Base-by-base conservation (phyloP, 2,329 filamentous ascomycete genomes). In the Thyridium curvatum region DNA sequence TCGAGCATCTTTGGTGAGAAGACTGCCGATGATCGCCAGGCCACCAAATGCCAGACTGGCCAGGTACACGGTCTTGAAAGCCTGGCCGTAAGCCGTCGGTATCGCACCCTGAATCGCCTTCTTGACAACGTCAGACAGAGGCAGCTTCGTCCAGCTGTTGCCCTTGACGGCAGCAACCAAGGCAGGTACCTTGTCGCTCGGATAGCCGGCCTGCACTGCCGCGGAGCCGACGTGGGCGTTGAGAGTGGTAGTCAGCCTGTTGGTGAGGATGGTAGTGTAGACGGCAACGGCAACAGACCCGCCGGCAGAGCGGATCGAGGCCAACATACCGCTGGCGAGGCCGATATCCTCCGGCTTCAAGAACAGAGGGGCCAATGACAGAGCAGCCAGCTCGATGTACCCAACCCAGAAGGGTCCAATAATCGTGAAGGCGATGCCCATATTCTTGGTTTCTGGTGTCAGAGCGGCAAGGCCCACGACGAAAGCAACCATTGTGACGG, bases 261-360 rank as follows among this genome's bases (percentile, higher is more conserved):
- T 62, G 18, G 52, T 57, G 8, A 68, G 43, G 30, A 66, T 62
- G 1, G 60, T 56, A 6, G 55, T 56, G 43, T 66, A 68, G 8
- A 68, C 59, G 8, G 62, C 56, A 6, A 61, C 57, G 10, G 60
- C 58, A 26, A 65, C 51, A 3, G 58, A 61, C 8, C 60, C 56
- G 7, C 56, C 57, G 0, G 58, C 59, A 2, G 62, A 60, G 4
- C 63, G 59, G 29, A 66, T 60, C 3, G 61, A 64, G 2, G 61
- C 60, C 6, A 64, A 48, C 10, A 64, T 43, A n/a, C 63, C 62
- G 5, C 56, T 62, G 2, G 64, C 62, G 8, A 64, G 48, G 18
- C 64, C 64, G 32, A 67, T 66, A 13, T 67, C 61, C 12, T 60
- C 52, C 0, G 57, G 52, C 15, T 56, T 54, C 36, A 59, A 61